Evolutionary conservation across 805 yeast genomes (phyloP), one percentile per base, ranked within the genome.

Genomic region (Spathaspora arborariae): DNA sequence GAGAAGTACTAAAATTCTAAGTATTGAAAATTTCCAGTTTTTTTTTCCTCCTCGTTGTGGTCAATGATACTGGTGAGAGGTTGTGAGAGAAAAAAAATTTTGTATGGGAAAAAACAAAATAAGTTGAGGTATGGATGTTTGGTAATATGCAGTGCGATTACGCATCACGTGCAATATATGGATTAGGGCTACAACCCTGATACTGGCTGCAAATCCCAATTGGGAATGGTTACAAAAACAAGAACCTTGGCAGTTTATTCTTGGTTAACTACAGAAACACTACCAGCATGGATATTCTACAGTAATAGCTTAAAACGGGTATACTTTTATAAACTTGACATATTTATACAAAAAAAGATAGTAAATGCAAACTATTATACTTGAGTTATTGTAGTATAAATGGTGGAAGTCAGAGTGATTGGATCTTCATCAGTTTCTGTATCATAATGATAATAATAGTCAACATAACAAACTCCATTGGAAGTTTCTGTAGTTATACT

Each of bases 391-490:
- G 77, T 65, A 5, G 63, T 52, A 48, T 60, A 58, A 22, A 67
- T 48, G 20, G 75, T 63, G n/a, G 70, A 53, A 5, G 74, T 64
- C 18, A 72, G 59, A 10, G 78, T 70, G 22, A 65, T 59, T 13
- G 75, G 69, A 46, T 63, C 68, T 33, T 49, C 63, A 24, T 65
- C 59, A 8, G 60, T 51, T 44, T 59, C 65, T 21, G 54, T 59
- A 44, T 61, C 62, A 34, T 50, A 58, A 58, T 65, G 64, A 63
- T 68, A 65, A 57, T 66, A 68, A 57, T 64, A 64, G 58, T 65
- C 59, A 44, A 70, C 68, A 46, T 59, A 44, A 59, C 74, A 64
- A 41, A 66, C 64, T 39, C 67, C 64, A 41, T 57, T 54, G 37
- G 63, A 51, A 22, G 56, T 50, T 16, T 64, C 48, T 6, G 76